Evolutionary conservation across 768 basidiomycete genomes (phyloP).

Genomic region (Suillus bovinus): DNA sequence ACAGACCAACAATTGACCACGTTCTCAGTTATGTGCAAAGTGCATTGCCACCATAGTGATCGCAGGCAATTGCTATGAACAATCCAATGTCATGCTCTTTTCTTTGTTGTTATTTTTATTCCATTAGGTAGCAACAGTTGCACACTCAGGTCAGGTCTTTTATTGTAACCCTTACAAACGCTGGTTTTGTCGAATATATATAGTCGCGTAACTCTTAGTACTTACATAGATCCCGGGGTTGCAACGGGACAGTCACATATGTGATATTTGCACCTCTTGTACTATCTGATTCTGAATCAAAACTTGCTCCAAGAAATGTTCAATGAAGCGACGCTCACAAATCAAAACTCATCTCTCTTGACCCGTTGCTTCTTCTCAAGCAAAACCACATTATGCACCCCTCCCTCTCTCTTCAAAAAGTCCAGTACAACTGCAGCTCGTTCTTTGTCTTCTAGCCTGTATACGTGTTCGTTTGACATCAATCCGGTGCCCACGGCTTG

Average conservation of each 20-base stretch:
- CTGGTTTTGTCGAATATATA: not conserved
- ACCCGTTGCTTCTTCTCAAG: conserved; percentile 1
- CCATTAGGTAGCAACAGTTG: not conserved
- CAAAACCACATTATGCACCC: not conserved
- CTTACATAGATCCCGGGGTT: not conserved
- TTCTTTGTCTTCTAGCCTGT: not conserved
- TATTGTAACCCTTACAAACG: not conserved
- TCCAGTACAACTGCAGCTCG: not conserved
- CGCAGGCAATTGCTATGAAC: not conserved
- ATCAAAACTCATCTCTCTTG: conserved; percentile 6
- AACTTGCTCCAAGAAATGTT: not conserved
- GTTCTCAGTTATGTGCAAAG: not conserved
- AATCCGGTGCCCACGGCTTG: conserved; percentile 1
- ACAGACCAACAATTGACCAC: not conserved
- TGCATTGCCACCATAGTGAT: not conserved
- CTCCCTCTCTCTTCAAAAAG: conserved; percentile 1
- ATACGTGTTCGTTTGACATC: conserved; percentile 7
- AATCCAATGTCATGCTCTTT: too few relatives aligned
- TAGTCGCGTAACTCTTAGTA: not conserved
- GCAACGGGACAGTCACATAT: not conserved
- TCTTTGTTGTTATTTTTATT: not conserved
- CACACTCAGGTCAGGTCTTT: not conserved
- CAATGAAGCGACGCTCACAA: not conserved
- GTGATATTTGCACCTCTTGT: not conserved
- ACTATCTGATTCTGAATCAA: not conserved